Base-by-base conservation (phyloP, 1,139 yeast species). In the Geotrichum citri-aurantii region DNA sequence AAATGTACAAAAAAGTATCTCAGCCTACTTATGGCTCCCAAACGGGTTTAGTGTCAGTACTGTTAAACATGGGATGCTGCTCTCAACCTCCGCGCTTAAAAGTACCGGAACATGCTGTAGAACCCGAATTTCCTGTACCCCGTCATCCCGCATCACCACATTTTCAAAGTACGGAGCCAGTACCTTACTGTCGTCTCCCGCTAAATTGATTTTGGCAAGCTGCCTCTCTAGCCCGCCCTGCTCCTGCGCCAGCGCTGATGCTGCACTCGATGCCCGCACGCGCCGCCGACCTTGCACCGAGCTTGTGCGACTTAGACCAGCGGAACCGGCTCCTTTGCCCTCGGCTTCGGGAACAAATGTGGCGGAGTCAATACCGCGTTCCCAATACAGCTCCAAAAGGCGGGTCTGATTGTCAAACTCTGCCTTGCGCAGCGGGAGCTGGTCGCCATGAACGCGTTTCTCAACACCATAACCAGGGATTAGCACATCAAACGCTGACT, bases 401-500 rank as follows among this genome's bases (percentile, higher is more conserved):
- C 90, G 80, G 44, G 80, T 77, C 24, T 72, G 70, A 68, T 85
- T 86, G 69, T 89, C 93, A 71, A 87, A 92, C 70, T 93, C 98
- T 3, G 98, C 98, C 72, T 91, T 91, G 24, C 82, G 84, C 63
- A 93, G 77, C 17, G 98, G 98, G 60, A 93, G 77, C 73, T 93
- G 98, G 73, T 93, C 99, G 49, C 98, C 97, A 68, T 93, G 98
- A 31, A 93, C 97, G 68, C 99, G 83, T 74, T 93, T 93, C 72
- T 93, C 99, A 64, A 93, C 89, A 50, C 98, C 97, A 74, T 92
- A 86, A 66, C 90, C 97, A 0, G 98, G 97, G 62, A 93, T 80
- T 63, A 89, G 84, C 5, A 93, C 95, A 73, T 93, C 98, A 75
- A 93, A 93, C 1, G 97, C 90, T 1, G 97, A 89, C 73, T 92